Base-by-base conservation (phyloP, 2,329 filamentous ascomycete genomes). In the Aureobasidium vineae region DNA sequence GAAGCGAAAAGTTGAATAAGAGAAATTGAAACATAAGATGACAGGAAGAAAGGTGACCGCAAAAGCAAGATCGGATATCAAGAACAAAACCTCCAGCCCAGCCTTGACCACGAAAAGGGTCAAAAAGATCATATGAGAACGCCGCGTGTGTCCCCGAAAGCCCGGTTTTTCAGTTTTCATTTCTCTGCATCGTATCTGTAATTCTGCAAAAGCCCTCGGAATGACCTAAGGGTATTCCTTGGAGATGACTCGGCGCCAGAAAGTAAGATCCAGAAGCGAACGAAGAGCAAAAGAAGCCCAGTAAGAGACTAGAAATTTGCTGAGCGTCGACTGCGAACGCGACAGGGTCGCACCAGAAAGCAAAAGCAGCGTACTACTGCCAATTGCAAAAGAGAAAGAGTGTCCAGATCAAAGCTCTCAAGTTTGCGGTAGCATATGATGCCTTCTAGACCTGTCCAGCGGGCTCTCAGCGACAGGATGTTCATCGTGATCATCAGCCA, bases 401-500 rank as follows among this genome's bases (percentile, higher is more conserved):
- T 33, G 11, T 4, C 4, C 8, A 13, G 50, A 52, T 15, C 50
- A 33, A 11, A 2, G 5, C 5, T 11, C 13, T 57, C 54, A 59
- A 2, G 54, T 33, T 5, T 59, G 40, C 21, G 64, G 45, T 16
- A 66, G 53, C 53, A 66, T 60, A 43, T 49, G 43, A 43, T 57
- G 54, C 43, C 64, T 66, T 26, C 43, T 60, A 2, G 45, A 50
- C 36, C 59, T 63, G 13, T 60, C 38, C 23, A 57, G 26, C 11
- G 64, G 64, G 26, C 64, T 66, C 26, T 66, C 64, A 10, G 64
- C 64, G 19, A 59, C 33, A 26, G 33, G 38, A 11, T 59, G 23
- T 26, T 52, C 53, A 23, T 66, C 64, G 7, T 66, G 64, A 33
- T 66, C 64, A 4, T 66, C 64, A 8, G 64, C 64, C 33, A 66